Evolutionary conservation across 441 rosid genomes (phyloP), one percentile per base, ranked within the genome.

Genomic region (Isatis lusitanica): DNA sequence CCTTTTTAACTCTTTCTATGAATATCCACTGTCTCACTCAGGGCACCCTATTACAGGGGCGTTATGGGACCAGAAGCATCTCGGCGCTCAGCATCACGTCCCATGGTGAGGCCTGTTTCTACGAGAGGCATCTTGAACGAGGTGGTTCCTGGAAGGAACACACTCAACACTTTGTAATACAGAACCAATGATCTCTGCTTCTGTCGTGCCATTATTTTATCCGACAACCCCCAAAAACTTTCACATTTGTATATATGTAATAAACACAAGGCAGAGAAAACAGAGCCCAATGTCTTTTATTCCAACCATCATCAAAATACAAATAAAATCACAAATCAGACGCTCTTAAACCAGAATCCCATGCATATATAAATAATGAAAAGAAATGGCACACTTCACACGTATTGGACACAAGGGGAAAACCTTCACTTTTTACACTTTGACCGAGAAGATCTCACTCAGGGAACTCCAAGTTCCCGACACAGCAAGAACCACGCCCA

Each of bases 391-490:
- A 75, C 74, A 63, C 52, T 35, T 61, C 39, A 67, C 55, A 74
- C 47, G 36, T 42, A 67, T 16, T 16, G 9, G 9, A 74, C 78
- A 43, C 78, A 52, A 40, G 55, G 11, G 17, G 7, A 55, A 53
- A 46, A 36, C 26, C 28, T 63, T 36, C 31, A 36, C 12, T 8
- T 44, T 44, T 61, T 72, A 84, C 18, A 63, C 81, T 82, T 84
- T 83, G 36, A 72, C 56, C 0, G 87, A 77, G 55, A 87, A 75
- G 39, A 92, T 92, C 79, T 92, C 95, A 73, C 56, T 21, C 9
- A 87, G 82, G 5, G 93, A 70, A 79, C 65, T 84, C 90, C 87
- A 86, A 48, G 93, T 90, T 48, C 97, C 95, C 2, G 97, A 81
- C 60, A 86, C 63, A 24, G 79, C 89, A 73, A 87, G 80, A 74